These are phyloP conservation scores for Xylaria arbuscula DNA, from an alignment of 2,329 filamentous ascomycete genomes.

Conservation along the genomic window DNA sequence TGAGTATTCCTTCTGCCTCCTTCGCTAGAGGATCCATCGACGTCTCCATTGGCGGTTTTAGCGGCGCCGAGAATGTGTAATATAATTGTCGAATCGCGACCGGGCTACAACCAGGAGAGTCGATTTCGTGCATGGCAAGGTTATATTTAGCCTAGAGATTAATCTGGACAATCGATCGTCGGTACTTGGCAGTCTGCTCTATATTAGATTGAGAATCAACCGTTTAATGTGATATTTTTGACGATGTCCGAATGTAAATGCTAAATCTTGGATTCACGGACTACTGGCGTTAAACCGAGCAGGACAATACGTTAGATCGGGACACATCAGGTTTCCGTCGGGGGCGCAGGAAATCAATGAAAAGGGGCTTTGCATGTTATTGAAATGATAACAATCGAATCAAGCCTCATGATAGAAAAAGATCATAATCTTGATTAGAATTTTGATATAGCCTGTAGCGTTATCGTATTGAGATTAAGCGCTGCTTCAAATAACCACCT, in stretches of 20 bases:
- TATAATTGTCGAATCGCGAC: conserved; percentile 21
- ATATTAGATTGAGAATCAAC: not conserved
- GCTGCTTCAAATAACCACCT: no score
- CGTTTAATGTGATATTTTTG: not conserved
- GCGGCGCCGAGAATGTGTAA: conserved; percentile 20
- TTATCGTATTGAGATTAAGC: no score
- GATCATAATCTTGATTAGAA: no score
- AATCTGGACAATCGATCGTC: conserved; percentile 17
- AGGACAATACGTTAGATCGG: not conserved
- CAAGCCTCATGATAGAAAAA: no score
- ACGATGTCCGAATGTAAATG: not conserved
- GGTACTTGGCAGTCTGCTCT: conserved; percentile 22
- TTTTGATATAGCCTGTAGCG: no score
- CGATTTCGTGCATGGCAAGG: conserved; percentile 1
- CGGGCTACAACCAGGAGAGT: conserved; percentile 9
- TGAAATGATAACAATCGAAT: no score
- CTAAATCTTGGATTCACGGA: not conserved
- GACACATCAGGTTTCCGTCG: not conserved
- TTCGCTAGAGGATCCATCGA: not conserved
- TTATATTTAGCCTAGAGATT: conserved; percentile 31
- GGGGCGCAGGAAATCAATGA: not conserved
- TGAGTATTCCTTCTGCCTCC: not conserved
- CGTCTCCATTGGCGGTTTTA: conserved; percentile 13
- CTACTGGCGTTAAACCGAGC: not conserved
- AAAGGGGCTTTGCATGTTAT: not conserved